Conservation (phyloP, 2,329 filamentous ascomycete genomes). For the Rhynchosporium graminicola region DNA sequence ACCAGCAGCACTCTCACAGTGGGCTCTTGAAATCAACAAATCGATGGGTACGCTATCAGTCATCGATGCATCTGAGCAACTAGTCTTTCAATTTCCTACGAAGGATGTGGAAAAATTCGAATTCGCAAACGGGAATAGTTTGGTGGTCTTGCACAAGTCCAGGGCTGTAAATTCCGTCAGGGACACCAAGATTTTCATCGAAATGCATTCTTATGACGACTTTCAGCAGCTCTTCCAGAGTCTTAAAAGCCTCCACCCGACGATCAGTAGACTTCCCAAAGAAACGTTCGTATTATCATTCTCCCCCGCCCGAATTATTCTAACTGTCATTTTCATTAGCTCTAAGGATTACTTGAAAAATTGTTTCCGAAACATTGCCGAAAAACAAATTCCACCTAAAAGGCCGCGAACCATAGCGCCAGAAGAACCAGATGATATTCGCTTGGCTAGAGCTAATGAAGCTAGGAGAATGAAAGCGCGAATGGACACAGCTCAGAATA, state of each 20-base stretch:
- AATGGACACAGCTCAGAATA: background rate
- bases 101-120: background rate
- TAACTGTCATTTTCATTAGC: background rate
- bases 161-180: background rate
- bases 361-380: conserved; percentile 6
- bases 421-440: conserved; percentile 17
- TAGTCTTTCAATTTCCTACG: background rate
- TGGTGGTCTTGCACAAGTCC: conserved; percentile 9
- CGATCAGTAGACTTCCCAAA: background rate
- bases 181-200: conserved; percentile 7
- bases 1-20: background rate
- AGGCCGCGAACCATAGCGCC: background rate
- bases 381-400: background rate
- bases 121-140: background rate
- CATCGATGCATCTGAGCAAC: background rate
- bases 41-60: background rate
- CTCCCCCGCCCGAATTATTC: too few species aligned
- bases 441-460: conserved; percentile 4
- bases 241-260: background rate
- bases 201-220: conserved; percentile 10
- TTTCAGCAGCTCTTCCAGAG: conserved; percentile 10
- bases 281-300: background rate
- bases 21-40: background rate
- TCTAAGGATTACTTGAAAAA: conserved; percentile 17
- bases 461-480: background rate